Evolutionary conservation across 805 yeast species (phyloP), one percentile per base, ranked within the genome.

Genomic region (Ascoidea tarda): DNA sequence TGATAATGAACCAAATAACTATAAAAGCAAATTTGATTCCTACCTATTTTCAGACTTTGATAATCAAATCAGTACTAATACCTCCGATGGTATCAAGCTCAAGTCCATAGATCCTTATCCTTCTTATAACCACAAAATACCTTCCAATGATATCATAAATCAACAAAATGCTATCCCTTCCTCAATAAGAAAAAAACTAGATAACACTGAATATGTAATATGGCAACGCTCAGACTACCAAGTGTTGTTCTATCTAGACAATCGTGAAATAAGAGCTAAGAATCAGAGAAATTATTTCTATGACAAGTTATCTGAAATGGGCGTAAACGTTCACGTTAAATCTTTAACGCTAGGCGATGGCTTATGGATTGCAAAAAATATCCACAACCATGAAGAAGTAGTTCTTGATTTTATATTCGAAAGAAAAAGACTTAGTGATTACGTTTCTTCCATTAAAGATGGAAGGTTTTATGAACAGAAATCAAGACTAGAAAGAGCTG

Each of bases 381-480:
- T 69, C 51, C 59, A 55, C 0, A 76, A 86, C 0, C 73, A 76
- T 1, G 74, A 75, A 51, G 82, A 82, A 52, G 87, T 82, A 5
- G 83, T 87, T 0, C 66, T 93, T 16, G 85, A 91, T 63, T 82
- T 79, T 56, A 84, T 93, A n/a, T 75, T 91, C 49, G 99, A 93
- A 68, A 73, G 99, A 46, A 93, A 93, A 66, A 70, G 96, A 53
- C 66, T 90, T 48, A 95, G 87, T 62, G 99, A 93, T 71, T 74
- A 93, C 60, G 84, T 84, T 0, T 62, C 72, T 42, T 86, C 96
- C 51, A 88, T 93, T 49, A 75, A 77, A 55, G 99, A 93, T 66
- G 96, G 96, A 1, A 69, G 99, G 50, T 89, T 84, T 60, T 72
- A 74, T 52, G 99, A 93, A 63, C 99, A 93, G 63, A 90, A 91